phyloP scores from a whole-genome alignment of 108 stramenopile species.

The Nitzschia sp. region DNA sequence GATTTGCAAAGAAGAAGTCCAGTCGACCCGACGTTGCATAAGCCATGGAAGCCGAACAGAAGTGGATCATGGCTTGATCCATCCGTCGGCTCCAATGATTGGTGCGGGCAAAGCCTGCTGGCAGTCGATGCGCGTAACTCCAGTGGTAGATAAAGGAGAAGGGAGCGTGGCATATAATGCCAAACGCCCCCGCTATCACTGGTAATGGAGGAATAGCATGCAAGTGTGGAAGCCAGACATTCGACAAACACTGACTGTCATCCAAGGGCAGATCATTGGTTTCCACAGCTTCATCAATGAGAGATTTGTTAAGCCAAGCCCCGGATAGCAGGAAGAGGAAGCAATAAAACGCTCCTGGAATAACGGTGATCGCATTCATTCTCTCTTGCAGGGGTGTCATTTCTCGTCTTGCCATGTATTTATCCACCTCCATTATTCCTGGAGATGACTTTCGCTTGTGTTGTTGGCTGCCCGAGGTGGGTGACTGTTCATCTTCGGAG shows the following conservation, averaged over 20 bases:
- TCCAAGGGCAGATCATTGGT: slow-evolving; percentile 28
- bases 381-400: slow-evolving; percentile 80
- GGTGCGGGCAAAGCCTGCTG: slow-evolving; percentile 46
- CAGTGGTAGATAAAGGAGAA: slow-evolving; percentile 74
- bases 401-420: slow-evolving; percentile 54
- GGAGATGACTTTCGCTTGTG: too few species aligned
- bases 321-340: slow-evolving; percentile 60
- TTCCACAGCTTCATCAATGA: slow-evolving; percentile 11
- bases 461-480: background rate
- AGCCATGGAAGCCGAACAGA: slow-evolving; percentile 54
- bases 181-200: slow-evolving; percentile 46
- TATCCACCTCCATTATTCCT: slow-evolving; percentile 40
- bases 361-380: slow-evolving; percentile 72
- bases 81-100: slow-evolving; percentile 82
- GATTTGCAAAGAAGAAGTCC: slow-evolving; percentile 62
- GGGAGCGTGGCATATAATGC: slow-evolving; percentile 60
- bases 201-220: slow-evolving; percentile 68
- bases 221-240: slow-evolving; percentile 52
- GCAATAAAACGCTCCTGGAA: slow-evolving; percentile 59
- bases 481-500: background rate
- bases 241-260: slow-evolving; percentile 39
- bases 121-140: slow-evolving; percentile 53
- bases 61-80: slow-evolving; percentile 82
- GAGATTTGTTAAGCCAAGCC: slow-evolving; percentile 43
- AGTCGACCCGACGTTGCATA: slow-evolving; percentile 66